A percentile compares a stretch with the other conserved stretches of the same genome.
phyloP scores from a whole-genome alignment of 768 basidiomycete species.

The Lentinula detonsa region DNA sequence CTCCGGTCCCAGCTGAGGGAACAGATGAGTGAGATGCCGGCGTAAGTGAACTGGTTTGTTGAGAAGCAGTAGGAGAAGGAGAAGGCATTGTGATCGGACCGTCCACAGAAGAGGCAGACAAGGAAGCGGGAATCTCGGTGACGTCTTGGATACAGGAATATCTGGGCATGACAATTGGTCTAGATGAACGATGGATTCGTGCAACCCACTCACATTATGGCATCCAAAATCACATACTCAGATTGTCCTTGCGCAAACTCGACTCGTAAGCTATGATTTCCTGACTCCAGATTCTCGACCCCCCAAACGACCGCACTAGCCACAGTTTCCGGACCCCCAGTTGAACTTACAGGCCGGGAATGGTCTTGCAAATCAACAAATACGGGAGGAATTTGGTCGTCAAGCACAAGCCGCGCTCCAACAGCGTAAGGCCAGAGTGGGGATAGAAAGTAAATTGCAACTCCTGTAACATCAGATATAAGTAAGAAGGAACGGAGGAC shows the following conservation, averaged over 20 bases:
- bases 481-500: not conserved
- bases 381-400: not conserved
- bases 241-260: not conserved
- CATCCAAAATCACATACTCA: constrained; percentile 3
- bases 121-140: not conserved
- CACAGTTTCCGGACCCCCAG: constrained; percentile 4
- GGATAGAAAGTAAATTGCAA: constrained; percentile 7
- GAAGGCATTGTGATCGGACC: not conserved
- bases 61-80: not conserved
- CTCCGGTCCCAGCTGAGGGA: not conserved
- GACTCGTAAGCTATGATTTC: constrained; percentile 1
- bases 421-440: constrained; percentile 8
- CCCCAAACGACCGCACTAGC: not conserved
- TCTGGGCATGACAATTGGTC: not conserved
- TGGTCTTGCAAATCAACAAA: constrained; percentile 5
- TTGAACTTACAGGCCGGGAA: not conserved
- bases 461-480: constrained; percentile 1
- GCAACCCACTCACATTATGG: constrained; percentile 1
- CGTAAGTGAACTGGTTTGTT: not conserved
- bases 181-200: not conserved
- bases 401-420: constrained; percentile 1
- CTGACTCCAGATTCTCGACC: not conserved
- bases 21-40: not conserved
- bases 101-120: no score
- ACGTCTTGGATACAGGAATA: not conserved